Base-by-base conservation (phyloP, 306 rosid genomes). In the Potentilla sterilis region DNA sequence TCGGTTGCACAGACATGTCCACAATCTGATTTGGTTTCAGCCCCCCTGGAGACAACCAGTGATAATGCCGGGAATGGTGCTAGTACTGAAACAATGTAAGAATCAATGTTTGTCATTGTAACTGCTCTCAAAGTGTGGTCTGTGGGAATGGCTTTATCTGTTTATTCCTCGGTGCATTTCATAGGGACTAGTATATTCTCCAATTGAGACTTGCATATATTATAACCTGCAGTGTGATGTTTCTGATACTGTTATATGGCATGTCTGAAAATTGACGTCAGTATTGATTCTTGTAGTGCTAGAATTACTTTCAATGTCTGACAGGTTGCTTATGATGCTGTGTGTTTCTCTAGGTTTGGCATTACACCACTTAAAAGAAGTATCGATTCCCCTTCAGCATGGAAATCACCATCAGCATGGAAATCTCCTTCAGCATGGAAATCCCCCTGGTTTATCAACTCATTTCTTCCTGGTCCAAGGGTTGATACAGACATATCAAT, bases 341-440 rank as follows among this genome's bases (percentile, higher is more conserved):
- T 81, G 74, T 83, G 75, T 80, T 73, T 74, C 78, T 70, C 41
- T 61, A 96, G 99, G 77, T 92, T 92, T 65, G 88, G 89, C 16
- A 90, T 84, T 78, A 92, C 98, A 59, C 98, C 98, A 16, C 93
- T 83, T 80, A 88, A 86, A 82, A 86, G 97, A 87, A 90, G 99
- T 87, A 79, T 92, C 0, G 99, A 95, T 75, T 95, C 99, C 48
- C 99, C 99, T 75, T 90, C 99, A 1, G 92, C 97, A 28, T 95
- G 99, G 99, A 95, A 85, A 81, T 95, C 99, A 21, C 99, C 99
- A 22, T 89, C 99, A 0, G 93, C 97, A 28, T 95, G 98, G 99
- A 95, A 87, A 78, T 95, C 98, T 48, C 98, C 98, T 77, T 90
- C 98, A 0, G 91, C 97, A 52, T 95, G 98, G 98, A 95, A 86